Percentiles rank a stretch among this genome's conserved stretches.
These are phyloP conservation scores for Acer yangbiense DNA, from an alignment of 345 rosid species.

Conservation along the genomic window DNA sequence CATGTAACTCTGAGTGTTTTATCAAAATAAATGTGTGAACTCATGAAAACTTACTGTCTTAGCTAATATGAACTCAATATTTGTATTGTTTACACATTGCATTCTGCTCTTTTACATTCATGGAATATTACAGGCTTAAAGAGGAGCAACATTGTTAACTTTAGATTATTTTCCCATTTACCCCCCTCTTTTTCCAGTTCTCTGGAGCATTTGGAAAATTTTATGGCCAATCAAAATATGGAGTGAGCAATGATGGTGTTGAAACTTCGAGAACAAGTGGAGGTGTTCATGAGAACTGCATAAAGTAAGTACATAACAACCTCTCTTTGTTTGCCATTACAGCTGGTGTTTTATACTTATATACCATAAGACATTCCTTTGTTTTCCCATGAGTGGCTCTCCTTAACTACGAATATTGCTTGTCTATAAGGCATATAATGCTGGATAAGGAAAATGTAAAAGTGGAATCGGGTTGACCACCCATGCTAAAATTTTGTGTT, in stretches of 20 bases:
- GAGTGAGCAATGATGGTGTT: slow-evolving; percentile 56
- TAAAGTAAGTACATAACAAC: slow-evolving; percentile 48
- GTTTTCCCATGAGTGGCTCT: background rate
- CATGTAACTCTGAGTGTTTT: background rate
- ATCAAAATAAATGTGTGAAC: background rate
- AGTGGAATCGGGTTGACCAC: background rate
- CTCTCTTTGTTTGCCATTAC: background rate
- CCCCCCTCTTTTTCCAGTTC: slow-evolving; percentile 44
- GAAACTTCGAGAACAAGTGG: slow-evolving; percentile 67
- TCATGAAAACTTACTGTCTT: background rate
- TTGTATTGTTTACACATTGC: background rate
- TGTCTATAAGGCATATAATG: background rate
- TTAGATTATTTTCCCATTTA: background rate
- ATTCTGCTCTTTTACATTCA: background rate
- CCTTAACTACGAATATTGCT: background rate
- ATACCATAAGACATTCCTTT: background rate
- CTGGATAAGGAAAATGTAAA: background rate
- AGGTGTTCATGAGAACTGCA: slow-evolving; percentile 84
- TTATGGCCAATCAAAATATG: slow-evolving; percentile 79
- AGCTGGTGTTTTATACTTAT: background rate
- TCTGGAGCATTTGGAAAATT: slow-evolving; percentile 96
- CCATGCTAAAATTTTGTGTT: background rate
- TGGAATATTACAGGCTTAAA: background rate
- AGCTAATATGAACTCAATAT: background rate
- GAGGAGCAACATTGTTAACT: background rate